Evolutionary conservation across 306 rosid species (phyloP).

Genomic region (Albizia julibrissin): DNA sequence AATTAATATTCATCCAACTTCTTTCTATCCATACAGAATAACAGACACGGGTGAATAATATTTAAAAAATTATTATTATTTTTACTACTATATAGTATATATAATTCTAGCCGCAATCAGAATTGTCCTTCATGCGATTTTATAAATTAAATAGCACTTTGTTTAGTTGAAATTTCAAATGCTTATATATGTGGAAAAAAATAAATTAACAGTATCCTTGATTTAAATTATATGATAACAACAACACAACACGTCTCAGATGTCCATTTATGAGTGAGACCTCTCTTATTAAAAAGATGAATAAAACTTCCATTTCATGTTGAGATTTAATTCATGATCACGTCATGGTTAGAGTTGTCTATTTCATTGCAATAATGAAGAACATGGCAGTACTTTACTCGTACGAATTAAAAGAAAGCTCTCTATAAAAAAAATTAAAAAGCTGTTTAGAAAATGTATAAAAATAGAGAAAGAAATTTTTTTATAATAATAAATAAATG

Average conservation of each 20-base stretch:
- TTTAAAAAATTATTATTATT: neutral
- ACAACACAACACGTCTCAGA: neutral
- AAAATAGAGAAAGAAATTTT: no score
- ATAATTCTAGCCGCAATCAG: neutral
- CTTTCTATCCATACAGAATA: neutral
- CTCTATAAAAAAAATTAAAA: no score
- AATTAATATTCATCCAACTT: neutral
- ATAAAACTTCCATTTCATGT: neutral
- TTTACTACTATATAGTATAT: no score
- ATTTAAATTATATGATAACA: neutral
- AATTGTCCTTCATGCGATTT: neutral
- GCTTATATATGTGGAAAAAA: neutral
- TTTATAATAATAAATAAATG: no score
- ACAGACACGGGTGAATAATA: neutral
- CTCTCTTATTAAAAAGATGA: neutral
- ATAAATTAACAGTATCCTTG: neutral
- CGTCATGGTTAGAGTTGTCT: neutral
- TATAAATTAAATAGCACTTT: neutral
- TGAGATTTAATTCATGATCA: neutral
- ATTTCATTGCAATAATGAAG: neutral
- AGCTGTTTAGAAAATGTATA: no score
- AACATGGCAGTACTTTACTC: neutral
- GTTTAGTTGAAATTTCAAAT: neutral
- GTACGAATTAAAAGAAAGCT: neutral
- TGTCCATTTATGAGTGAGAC: neutral